Percentiles rank a stretch among this genome's conserved stretches.
These are phyloP conservation scores for Phanerochaete sordida DNA, from an alignment of 768 basidiomycete species.

Conservation along the genomic window DNA sequence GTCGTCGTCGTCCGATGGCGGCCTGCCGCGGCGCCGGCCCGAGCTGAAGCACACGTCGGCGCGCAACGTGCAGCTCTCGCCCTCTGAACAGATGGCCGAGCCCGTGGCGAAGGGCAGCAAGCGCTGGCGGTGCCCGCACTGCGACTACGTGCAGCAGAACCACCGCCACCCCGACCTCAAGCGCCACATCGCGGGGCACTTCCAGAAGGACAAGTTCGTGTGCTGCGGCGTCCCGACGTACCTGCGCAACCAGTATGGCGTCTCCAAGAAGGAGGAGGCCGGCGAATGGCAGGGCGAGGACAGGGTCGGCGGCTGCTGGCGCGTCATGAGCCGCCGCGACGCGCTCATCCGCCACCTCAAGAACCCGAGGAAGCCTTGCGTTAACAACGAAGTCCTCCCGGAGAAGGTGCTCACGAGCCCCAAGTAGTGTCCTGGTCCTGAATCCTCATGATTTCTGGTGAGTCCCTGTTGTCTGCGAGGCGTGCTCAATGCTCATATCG, in stretches of 20 bases:
- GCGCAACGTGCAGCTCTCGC: not conserved
- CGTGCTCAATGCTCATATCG: too few species aligned
- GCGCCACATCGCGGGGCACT: slow-evolving; percentile 20
- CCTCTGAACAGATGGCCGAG: not conserved
- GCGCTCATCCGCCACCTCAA: slow-evolving; percentile 15
- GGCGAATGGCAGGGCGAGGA: slow-evolving; percentile 9
- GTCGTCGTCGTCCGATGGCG: not conserved
- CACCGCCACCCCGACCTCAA: slow-evolving; percentile 16
- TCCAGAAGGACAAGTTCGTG: slow-evolving; percentile 7
- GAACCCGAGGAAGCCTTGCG: slow-evolving; percentile 1
- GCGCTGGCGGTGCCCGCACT: slow-evolving; percentile 11
- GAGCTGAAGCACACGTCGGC: not conserved
- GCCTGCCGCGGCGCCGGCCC: not conserved
- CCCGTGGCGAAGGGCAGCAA: not conserved
- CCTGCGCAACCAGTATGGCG: slow-evolving; percentile 1
- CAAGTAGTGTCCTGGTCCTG: too few species aligned
- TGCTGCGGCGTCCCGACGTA: slow-evolving; percentile 18
- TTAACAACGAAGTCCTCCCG: not conserved
- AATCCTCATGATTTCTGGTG: not conserved
- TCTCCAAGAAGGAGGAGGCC: not conserved
- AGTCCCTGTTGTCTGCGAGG: too few species aligned
- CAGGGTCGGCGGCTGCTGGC: slow-evolving; percentile 19
- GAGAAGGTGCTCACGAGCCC: not conserved
- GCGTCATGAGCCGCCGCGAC: slow-evolving; percentile 15
- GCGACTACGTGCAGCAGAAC: slow-evolving; percentile 12